Conservation (phyloP, 371 early-diverging fungal genomes). For the Blyttiomyces sp. region DNA sequence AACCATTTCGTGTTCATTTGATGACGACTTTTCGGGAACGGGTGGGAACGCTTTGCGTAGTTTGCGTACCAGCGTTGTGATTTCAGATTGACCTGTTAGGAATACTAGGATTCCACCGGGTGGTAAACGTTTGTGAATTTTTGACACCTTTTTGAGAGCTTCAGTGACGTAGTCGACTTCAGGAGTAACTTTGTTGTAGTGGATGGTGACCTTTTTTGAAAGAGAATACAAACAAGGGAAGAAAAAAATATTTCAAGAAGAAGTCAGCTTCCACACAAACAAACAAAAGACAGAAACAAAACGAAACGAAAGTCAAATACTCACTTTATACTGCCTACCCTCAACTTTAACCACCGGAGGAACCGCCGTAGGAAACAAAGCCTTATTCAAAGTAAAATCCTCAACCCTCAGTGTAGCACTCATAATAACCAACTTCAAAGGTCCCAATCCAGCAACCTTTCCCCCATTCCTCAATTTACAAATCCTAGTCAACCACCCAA, state of each 20-base stretch:
- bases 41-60: conserved; percentile 52
- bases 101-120: conserved; percentile 91
- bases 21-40: no score
- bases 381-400: conserved; percentile 84
- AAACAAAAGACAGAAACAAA: no score
- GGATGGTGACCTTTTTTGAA: conserved; percentile 61
- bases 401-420: conserved; percentile 95
- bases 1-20: no score
- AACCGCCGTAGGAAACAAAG: conserved; percentile 59
- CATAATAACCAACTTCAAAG: conserved; percentile 97
- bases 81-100: conserved; percentile 90
- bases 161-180: conserved; percentile 66
- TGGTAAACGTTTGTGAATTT: conserved; percentile 88
- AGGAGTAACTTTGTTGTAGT: conserved; percentile 74
- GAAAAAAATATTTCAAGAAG: background rate
- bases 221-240: background rate
- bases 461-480: conserved; percentile 60
- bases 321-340: conserved; percentile 82
- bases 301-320: conserved; percentile 11
- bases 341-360: conserved; percentile 94
- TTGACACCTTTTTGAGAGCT: conserved; percentile 83
- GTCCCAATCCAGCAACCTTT: conserved; percentile 47
- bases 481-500: conserved; percentile 89
- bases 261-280: no score
- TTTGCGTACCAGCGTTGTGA: conserved; percentile 69